Percentiles rank a stretch among this genome's conserved stretches.
These are phyloP conservation scores for Corymbia maculata DNA, from an alignment of 345 rosid species.

Conservation along the genomic window DNA sequence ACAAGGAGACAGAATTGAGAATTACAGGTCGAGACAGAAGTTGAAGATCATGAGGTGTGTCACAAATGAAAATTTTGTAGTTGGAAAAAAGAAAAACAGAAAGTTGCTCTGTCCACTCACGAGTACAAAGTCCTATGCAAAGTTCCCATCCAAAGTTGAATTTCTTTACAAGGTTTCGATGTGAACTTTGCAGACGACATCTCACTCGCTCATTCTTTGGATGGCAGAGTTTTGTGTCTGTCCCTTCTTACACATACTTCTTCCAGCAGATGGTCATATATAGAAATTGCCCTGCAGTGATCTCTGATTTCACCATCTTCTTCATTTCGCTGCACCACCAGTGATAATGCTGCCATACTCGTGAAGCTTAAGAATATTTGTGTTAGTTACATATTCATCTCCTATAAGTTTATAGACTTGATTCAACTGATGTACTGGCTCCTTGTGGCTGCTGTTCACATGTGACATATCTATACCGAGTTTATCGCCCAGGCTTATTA, in stretches of 20 bases:
- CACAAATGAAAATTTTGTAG: neutral
- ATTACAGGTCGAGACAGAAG: neutral
- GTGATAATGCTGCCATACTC: neutral
- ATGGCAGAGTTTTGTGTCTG: neutral
- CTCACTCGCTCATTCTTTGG: neutral
- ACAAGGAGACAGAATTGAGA: neutral
- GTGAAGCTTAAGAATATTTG: neutral
- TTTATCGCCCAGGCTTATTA: neutral
- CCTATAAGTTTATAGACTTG: neutral
- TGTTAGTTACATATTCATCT: neutral
- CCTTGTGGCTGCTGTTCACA: neutral
- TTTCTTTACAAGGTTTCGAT: neutral
- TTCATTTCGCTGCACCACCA: neutral
- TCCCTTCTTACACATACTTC: neutral
- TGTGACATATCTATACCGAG: neutral
- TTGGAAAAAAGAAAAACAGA: neutral
- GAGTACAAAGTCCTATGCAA: neutral
- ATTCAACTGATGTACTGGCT: neutral
- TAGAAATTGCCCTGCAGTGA: neutral
- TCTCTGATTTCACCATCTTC: neutral
- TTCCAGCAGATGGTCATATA: neutral
- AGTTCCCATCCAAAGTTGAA: neutral
- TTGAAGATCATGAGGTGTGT: neutral
- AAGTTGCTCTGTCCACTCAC: neutral
- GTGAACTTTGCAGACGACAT: neutral